Percentiles rank a stretch among this genome's conserved stretches.
Evolutionary conservation across 208 protist species (phyloP).

Genomic region (Wallacemonas sp.): DNA sequence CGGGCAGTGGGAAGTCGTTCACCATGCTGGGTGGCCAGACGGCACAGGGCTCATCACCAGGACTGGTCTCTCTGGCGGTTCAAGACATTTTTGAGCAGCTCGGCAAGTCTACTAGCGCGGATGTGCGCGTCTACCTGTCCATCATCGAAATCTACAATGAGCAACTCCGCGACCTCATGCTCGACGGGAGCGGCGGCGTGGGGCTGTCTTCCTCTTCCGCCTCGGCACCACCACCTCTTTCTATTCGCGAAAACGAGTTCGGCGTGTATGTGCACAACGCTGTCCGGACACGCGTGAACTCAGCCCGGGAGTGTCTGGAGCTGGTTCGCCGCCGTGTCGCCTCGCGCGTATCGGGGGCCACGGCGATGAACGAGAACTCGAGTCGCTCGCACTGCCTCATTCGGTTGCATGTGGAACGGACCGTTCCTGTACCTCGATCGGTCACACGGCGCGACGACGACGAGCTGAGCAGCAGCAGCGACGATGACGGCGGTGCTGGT

Average conservation of each 20-base stretch:
- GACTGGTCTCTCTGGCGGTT: constrained; percentile 48
- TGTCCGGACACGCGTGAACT: constrained; percentile 39
- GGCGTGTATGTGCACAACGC: constrained; percentile 87
- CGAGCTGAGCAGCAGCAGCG: constrained; percentile 4
- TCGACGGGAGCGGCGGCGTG: constrained; percentile 6
- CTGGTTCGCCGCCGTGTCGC: constrained; percentile 55
- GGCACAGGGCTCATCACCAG: constrained; percentile 12
- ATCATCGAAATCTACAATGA: constrained; percentile 88
- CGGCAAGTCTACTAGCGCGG: constrained; percentile 3
- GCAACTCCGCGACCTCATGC: constrained; percentile 66
- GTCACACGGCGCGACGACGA: neutral
- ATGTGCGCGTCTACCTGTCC: constrained; percentile 43
- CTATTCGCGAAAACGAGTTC: constrained; percentile 73
- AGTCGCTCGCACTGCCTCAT: constrained; percentile 96
- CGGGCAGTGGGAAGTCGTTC: constrained; percentile 82
- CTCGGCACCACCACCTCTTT: constrained; percentile 27
- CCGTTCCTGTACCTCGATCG: neutral
- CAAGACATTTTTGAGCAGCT: constrained; percentile 60
- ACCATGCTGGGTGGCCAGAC: constrained; percentile 70
- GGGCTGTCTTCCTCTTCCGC: constrained; percentile 11
- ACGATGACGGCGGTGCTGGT: constrained; percentile 10
- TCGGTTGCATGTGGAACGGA: constrained; percentile 86
- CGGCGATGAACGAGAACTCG: constrained; percentile 93
- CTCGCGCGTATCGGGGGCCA: constrained; percentile 63
- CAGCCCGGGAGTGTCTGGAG: constrained; percentile 51